These are phyloP conservation scores for Trypethelium eluteriae DNA, from an alignment of 495 filamentous ascomycete species.

Conservation along the genomic window DNA sequence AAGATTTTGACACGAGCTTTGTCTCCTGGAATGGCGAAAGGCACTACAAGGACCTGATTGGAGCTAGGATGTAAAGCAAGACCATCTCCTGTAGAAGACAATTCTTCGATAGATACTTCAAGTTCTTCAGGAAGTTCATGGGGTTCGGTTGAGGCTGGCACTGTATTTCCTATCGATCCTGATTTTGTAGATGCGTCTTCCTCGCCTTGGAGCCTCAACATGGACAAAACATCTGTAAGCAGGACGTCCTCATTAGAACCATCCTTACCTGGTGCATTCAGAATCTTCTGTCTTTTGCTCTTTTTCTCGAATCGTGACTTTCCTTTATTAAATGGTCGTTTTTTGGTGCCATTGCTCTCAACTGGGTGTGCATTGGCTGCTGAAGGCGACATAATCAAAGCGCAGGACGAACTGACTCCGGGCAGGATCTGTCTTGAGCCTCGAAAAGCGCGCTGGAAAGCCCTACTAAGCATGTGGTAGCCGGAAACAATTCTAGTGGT, in stretches of 20 bases:
- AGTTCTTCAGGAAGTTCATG: slow-evolving; percentile 62
- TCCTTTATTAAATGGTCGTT: slow-evolving; percentile 29
- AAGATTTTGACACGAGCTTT: slow-evolving; percentile 69
- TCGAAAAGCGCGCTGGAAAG: background rate
- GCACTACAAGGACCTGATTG: slow-evolving; percentile 76
- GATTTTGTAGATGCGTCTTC: slow-evolving; percentile 30
- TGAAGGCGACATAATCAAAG: background rate
- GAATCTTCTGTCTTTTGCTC: slow-evolving; percentile 50
- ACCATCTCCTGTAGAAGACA: slow-evolving; percentile 89
- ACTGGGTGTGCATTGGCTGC: slow-evolving; percentile 16
- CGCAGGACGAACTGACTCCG: background rate
- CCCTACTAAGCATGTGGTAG: background rate
- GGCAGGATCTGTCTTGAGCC: background rate
- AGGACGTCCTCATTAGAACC: slow-evolving; percentile 69
- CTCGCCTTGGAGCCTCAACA: slow-evolving; percentile 50
- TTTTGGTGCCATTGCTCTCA: slow-evolving; percentile 25
- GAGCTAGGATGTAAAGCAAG: slow-evolving; percentile 58
- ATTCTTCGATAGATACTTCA: slow-evolving; percentile 62
- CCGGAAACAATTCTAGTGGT: background rate
- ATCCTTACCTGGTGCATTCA: slow-evolving; percentile 43
- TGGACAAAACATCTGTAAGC: slow-evolving; percentile 55
- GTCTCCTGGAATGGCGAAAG: slow-evolving; percentile 84
- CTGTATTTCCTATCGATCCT: background rate
- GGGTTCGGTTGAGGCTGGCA: slow-evolving; percentile 11
- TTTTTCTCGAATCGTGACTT: slow-evolving; percentile 38